Base-by-base conservation (phyloP, 495 filamentous ascomycete genomes). In the Wilcoxina mikolae region DNA sequence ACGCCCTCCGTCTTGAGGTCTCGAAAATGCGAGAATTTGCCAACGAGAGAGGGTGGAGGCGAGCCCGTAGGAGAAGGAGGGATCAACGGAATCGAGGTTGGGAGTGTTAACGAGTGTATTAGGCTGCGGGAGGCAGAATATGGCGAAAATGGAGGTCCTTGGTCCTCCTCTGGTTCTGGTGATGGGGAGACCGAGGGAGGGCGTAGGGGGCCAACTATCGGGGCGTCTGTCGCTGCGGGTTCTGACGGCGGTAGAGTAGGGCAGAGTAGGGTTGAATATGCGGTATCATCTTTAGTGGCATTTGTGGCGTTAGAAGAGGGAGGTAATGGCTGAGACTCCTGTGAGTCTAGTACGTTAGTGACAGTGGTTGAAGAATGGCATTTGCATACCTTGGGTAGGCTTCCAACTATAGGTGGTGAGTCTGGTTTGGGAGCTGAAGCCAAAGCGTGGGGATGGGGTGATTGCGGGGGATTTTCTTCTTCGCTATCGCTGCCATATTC, bases 21-120 rank as follows among this genome's bases (percentile, higher is more conserved):
- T 1, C 95, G 78, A 67, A 98, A 95, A 61, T 82, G 82, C 50
- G 78, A 73, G 59, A 95, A 84, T 59, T 94, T 95, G 11, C 64
- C 67, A 3, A 68, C 67, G 31, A 68, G 53, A 2, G 68, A 66
- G 1, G 76, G 70, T 5, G 78, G 69, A 1, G 88, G 85, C 12
- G 84, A 83, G 17, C 81, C 81, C 0, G 86, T 83, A 0, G 91
- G 91, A 0, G 90, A 94, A 2, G 76, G 75, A 17, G 91, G 91
- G 57, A 96, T 94, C 44, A 80, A 74, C 1, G 85, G 73, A 23
- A 66, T 66, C 49, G 63, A 59, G 25, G 53, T 55, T n/a, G 91
- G 90, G 11, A 95, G 75, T 4, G 91, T 95, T 25, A 95, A 74
- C 59, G 86, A 78, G 57, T 81, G 87, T 17, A 94, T 70, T 2